These are phyloP conservation scores for Fusarium floridanum DNA, from an alignment of 2,329 filamentous ascomycete species.

Conservation along the genomic window DNA sequence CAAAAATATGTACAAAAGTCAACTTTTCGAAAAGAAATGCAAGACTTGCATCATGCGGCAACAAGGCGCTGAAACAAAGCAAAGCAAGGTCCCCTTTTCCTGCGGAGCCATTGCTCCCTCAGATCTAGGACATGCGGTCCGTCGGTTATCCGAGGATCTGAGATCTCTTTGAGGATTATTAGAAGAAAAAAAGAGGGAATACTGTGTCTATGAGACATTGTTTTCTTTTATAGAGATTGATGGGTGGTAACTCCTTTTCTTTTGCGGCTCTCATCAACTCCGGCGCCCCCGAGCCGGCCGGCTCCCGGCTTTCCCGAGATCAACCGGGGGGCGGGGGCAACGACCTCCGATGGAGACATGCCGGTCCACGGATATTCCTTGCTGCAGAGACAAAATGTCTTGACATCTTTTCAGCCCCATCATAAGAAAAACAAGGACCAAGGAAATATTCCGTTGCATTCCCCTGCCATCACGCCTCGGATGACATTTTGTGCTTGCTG, in stretches of 20 bases:
- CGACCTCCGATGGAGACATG: neutral
- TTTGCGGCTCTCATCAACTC: neutral
- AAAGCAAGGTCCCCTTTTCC: conserved; percentile 6
- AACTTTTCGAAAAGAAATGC: conserved; percentile 1
- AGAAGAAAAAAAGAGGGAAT: no score
- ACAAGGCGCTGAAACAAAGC: conserved; percentile 29
- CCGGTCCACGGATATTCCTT: conserved; percentile 8
- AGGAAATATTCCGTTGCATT: conserved; percentile 1
- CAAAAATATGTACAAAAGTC: neutral
- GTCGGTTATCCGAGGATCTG: neutral
- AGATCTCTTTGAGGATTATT: neutral
- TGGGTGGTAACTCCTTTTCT: neutral
- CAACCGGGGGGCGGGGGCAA: conserved; percentile 22
- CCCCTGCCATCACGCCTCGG: neutral
- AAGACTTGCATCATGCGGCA: conserved; percentile 30
- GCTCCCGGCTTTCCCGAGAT: conserved; percentile 31
- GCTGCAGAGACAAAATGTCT: neutral
- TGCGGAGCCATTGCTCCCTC: neutral
- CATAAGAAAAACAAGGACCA: conserved; percentile 15
- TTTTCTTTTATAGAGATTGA: neutral
- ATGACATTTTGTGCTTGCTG: neutral
- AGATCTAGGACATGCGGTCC: neutral
- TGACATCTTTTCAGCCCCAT: neutral
- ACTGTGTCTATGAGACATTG: neutral
- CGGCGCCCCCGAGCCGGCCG: conserved; percentile 29